A percentile compares a stretch with the other conserved stretches of the same genome.
phyloP scores from a whole-genome alignment of 805 yeast species.

The Metschnikowia proteae region DNA sequence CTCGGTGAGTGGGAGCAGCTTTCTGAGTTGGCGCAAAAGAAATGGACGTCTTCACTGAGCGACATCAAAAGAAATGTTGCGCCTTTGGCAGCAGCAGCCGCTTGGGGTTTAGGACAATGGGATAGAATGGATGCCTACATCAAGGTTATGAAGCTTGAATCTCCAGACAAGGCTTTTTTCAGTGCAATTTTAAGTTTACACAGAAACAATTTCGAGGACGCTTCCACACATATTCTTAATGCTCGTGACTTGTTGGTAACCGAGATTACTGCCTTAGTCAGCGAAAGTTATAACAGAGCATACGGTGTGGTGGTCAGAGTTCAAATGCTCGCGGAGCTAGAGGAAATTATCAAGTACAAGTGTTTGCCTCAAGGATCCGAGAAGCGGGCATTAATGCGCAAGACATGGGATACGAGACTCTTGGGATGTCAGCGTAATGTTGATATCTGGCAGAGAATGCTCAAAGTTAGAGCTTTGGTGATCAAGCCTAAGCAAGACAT shows the following conservation, averaged over 20 bases:
- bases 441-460: slow-evolving; percentile 97
- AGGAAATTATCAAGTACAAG: slow-evolving; percentile 89
- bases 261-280: slow-evolving; percentile 89
- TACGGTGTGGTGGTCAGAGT: slow-evolving; percentile 95
- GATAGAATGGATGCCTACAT: slow-evolving; percentile 91
- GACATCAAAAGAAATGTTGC: slow-evolving; percentile 83
- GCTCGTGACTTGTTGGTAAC: slow-evolving; percentile 90
- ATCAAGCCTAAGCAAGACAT: slow-evolving; percentile 93
- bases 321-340: slow-evolving; percentile 95
- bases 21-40: slow-evolving; percentile 76
- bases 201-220: slow-evolving; percentile 79
- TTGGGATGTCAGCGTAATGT: slow-evolving; percentile 95
- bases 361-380: slow-evolving; percentile 79
- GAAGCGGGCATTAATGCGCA: slow-evolving; percentile 70
- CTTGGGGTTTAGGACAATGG: slow-evolving; percentile 98
- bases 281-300: slow-evolving; percentile 95
- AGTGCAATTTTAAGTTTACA: slow-evolving; percentile 86
- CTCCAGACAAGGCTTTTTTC: slow-evolving; percentile 94
- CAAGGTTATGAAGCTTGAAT: slow-evolving; percentile 81
- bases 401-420: slow-evolving; percentile 91
- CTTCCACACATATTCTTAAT: slow-evolving; percentile 67
- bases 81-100: slow-evolving; percentile 97
- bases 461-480: slow-evolving; percentile 88
- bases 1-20: slow-evolving; percentile 98
- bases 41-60: slow-evolving; percentile 73